Evolutionary conservation across 768 basidiomycete species (phyloP), one percentile per base, ranked within the genome.

Genomic region (Austroboletus eburneus): DNA sequence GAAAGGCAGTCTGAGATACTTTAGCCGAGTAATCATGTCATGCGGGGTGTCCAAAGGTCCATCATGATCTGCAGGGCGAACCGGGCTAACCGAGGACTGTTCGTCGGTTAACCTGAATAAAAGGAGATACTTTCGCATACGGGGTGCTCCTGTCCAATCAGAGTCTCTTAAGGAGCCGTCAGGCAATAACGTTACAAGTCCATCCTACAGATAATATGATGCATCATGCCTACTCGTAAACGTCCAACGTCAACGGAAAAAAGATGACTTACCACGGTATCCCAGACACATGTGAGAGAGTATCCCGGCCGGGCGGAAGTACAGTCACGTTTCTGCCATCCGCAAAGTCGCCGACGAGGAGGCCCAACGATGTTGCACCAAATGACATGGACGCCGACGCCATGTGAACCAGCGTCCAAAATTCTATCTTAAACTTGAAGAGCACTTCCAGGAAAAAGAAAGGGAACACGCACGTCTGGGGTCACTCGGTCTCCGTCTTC

Each of bases 341-440:
- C 13, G 59, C 60, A 50, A 68, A 73, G 50, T 73, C 72, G 22
- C 72, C 67, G 39, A 74, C 69, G 20, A 75, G 61, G 12, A 75
- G 64, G 4, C 74, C 72, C 1, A 74, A 40, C 2, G 71, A 62
- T 0, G 62, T 65, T 2, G 63, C 57, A 6, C 72, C 56, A 57
- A 75, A 74, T 5, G 69, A 69, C 38, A 74, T 70, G 8, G 69
- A 71, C 22, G 65, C 63, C 0, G 69, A 72, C 2, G 55, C 71
- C 32, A 72, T 54, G 32, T 54, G 49, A 48, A 72, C 71, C 23
- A 73, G 43, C 0, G 73, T 74, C 72, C 53, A 35, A 12, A 27
- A 12, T 27, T 27, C 27, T 12, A 27, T 27, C 27, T 27, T 7
- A 13, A 29, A 13, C 13, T 7, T 29, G 7, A 29, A 29, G 13